Percentiles rank a stretch among this genome's conserved stretches.
phyloP scores from a whole-genome alignment of 1,284 basidiomycete genomes.

The Trametes pubescens region DNA sequence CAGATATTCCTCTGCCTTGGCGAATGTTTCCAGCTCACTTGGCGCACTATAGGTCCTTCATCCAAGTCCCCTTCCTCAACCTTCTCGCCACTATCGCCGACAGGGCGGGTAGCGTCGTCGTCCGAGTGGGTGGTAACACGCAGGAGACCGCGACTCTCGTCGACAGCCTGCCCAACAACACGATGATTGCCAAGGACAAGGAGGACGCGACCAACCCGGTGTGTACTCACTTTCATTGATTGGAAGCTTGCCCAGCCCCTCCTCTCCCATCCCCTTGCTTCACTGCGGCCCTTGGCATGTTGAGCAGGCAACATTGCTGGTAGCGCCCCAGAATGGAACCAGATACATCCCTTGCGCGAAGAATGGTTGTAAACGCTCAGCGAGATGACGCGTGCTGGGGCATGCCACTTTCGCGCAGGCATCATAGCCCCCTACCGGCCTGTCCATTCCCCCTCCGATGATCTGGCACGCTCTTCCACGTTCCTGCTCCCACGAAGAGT shows the following conservation, averaged over 20 bases:
- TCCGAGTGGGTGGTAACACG: slow-evolving; percentile 82
- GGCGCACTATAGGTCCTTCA: slow-evolving; percentile 46
- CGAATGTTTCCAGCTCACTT: slow-evolving; percentile 19
- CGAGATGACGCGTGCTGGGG: not conserved
- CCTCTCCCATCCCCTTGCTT: not conserved
- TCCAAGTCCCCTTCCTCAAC: slow-evolving; percentile 77
- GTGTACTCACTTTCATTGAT: slow-evolving; percentile 1
- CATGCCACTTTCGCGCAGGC: not conserved
- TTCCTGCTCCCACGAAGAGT: too few species aligned
- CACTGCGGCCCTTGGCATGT: slow-evolving; percentile 13
- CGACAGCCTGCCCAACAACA: slow-evolving; percentile 37
- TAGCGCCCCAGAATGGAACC: not conserved
- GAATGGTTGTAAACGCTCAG: not conserved
- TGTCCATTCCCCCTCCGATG: not conserved
- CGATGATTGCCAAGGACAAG: slow-evolving; percentile 34
- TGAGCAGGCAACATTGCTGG: not conserved
- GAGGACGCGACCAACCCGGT: slow-evolving; percentile 32
- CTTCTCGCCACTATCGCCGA: slow-evolving; percentile 72
- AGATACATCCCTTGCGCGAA: not conserved
- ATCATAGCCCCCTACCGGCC: not conserved
- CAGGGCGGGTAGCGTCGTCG: slow-evolving; percentile 61
- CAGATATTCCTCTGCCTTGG: slow-evolving; percentile 39
- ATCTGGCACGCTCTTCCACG: not conserved
- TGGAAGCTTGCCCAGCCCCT: slow-evolving; percentile 37
- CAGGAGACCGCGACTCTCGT: slow-evolving; percentile 69